A percentile compares a stretch with the other conserved stretches of the same genome.
phyloP scores from a whole-genome alignment of 2,329 filamentous ascomycete species.

The Chrysoporthe puriensis region DNA sequence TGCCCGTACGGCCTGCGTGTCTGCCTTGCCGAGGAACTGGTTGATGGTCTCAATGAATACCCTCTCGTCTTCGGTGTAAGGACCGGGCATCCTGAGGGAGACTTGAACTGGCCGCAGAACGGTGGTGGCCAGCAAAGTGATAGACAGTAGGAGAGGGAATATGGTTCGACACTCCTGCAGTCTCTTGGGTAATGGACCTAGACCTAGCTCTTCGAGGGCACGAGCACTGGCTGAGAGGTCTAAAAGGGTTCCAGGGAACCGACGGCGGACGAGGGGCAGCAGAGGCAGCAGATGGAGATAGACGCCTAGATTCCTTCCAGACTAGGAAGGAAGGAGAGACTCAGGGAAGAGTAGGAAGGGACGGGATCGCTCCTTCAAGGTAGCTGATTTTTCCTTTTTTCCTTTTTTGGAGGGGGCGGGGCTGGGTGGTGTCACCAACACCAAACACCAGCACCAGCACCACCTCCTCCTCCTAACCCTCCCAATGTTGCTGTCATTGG shows the following conservation, averaged over 20 bases:
- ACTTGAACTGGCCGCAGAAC: not conserved
- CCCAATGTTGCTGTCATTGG: no score
- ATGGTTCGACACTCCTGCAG: no score
- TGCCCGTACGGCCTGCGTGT: not conserved
- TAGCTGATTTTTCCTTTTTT: no score
- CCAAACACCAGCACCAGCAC: no score
- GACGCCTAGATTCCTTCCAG: not conserved
- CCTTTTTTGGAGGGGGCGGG: no score
- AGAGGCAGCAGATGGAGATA: not conserved
- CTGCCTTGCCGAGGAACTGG: constrained; percentile 1
- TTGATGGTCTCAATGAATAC: constrained; percentile 3
- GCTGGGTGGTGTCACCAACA: no score
- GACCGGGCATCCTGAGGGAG: constrained; percentile 2
- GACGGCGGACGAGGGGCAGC: not conserved
- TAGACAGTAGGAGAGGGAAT: no score
- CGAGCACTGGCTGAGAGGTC: not conserved
- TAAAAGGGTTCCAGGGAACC: not conserved
- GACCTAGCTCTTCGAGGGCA: not conserved
- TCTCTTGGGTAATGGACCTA: no score
- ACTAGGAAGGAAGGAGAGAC: not conserved
- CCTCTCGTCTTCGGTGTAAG: constrained; percentile 2
- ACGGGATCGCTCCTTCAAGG: not conserved
- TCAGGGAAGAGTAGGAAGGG: not conserved
- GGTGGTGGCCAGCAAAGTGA: no score
- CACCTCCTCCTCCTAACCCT: no score